Base-by-base conservation (phyloP, 1,284 basidiomycete genomes). In the Anthracocystis panici-leucophaei region DNA sequence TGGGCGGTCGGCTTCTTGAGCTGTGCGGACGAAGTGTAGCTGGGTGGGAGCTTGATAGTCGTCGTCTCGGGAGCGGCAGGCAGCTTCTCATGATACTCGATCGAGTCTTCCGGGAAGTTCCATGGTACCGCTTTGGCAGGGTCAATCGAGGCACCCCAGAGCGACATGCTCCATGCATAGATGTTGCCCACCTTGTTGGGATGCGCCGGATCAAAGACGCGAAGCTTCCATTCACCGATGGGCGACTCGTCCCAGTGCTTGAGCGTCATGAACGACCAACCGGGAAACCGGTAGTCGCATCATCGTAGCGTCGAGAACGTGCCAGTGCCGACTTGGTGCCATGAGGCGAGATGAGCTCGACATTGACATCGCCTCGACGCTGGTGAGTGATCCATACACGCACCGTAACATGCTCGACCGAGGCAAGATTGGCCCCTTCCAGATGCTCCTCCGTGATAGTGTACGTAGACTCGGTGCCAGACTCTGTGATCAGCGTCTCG, bases 231-330 rank as follows among this genome's bases (percentile, higher is more conserved):
- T 8, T 91, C 89, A 16, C 97, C 97, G n/a, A 94, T 85, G 0
- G 95, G 92, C 81, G 92, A 89, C 87, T 99, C 97, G 52, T 92
- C 95, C 97, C 97, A 99, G 85, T 99, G 97, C 86, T 99, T 99
- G 62, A 99, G 90, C 25, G 91, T 91, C 95, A 98, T 99, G 85
- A 99, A 99, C 21, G 90, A 92, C 97, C 97, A 99, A 0, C 94
- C 95, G 91, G 90, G 85, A 90, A 97, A 6, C 97, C 97, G 11
- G 88, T 89, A 5, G 82, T 85, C 14, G 90, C 91, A 50, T 87
- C 85, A 84, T 99, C 97, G 42, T 88, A 89, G 35, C 88, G 85
- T 63, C 97, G 89, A 55, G 88, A 88, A 12, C 90, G 89, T 23
- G 92, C 95, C 42, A 99, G 87, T 10, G 97, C 88, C 82, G 94